Percentiles rank a stretch among this genome's conserved stretches.
Evolutionary conservation across 441 rosid species (phyloP).

Genomic region (Dalechampia spathulata): DNA sequence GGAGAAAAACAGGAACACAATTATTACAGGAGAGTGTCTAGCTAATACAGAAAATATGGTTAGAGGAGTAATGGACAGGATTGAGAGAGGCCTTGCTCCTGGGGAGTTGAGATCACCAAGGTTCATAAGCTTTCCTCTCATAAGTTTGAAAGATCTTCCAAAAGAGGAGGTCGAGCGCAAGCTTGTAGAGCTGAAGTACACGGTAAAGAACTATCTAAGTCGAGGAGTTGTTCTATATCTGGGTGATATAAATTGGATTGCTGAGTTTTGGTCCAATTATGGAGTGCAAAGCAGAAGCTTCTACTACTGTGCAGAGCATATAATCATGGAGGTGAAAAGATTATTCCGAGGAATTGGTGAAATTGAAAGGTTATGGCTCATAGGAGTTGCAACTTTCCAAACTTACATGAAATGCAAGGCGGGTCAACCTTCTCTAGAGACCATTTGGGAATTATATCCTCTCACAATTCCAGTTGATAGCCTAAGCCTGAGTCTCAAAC

Average conservation of each 20-base stretch:
- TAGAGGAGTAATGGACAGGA: conserved; percentile 38
- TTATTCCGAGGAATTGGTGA: conserved; percentile 37
- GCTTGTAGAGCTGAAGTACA: conserved; percentile 45
- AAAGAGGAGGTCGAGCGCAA: conserved; percentile 51
- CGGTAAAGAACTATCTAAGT: conserved; percentile 30
- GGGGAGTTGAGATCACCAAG: conserved; percentile 37
- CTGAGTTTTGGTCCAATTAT: conserved; percentile 60
- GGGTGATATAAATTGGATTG: conserved; percentile 58
- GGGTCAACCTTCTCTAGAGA: conserved; percentile 52
- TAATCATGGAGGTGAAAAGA: conserved; percentile 52
- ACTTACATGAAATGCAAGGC: conserved; percentile 51
- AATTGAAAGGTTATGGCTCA: conserved; percentile 36
- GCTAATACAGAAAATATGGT: conserved; percentile 35
- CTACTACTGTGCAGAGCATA: conserved; percentile 36
- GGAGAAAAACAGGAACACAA: conserved; percentile 38
- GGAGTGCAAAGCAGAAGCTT: conserved; percentile 34
- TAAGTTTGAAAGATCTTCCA: conserved; percentile 34
- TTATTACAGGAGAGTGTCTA: conserved; percentile 45
- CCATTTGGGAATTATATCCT: conserved; percentile 57
- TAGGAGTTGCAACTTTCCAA: conserved; percentile 47
- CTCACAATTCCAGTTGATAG: conserved; percentile 41
- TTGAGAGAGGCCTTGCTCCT: conserved; percentile 44
- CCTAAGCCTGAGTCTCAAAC: conserved; percentile 51
- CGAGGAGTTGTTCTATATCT: conserved; percentile 50
- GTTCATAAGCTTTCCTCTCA: conserved; percentile 46